These are phyloP conservation scores for Acidomyces sp. DNA, from an alignment of 495 filamentous ascomycete genomes.

Conservation along the genomic window DNA sequence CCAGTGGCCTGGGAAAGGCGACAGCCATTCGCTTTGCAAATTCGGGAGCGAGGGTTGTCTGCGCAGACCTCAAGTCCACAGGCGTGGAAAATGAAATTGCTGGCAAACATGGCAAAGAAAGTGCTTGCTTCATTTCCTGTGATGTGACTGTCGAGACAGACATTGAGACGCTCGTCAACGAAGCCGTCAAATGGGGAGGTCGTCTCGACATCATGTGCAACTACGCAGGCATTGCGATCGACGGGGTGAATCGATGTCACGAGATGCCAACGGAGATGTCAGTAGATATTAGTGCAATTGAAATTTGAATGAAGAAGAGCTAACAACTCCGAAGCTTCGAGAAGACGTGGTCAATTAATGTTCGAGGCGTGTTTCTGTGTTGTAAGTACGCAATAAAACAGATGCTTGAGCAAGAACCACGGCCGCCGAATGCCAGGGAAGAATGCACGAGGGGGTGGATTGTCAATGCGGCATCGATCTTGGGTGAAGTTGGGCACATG, in stretches of 20 bases:
- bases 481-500: constrained; percentile 9
- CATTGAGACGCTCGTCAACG: constrained; percentile 14
- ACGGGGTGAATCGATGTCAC: not conserved
- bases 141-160: constrained; percentile 32
- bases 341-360: constrained; percentile 13
- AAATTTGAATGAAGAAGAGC: not conserved
- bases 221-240: constrained; percentile 15
- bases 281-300: not conserved
- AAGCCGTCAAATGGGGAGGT: constrained; percentile 15
- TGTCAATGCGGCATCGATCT: constrained; percentile 17
- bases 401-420: constrained; percentile 22
- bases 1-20: constrained; percentile 54
- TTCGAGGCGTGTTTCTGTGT: constrained; percentile 19
- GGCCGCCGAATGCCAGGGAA: constrained; percentile 15
- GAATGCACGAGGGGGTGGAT: constrained; percentile 19
- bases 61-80: constrained; percentile 34
- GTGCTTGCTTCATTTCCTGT: constrained; percentile 34
- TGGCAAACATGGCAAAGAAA: constrained; percentile 24
- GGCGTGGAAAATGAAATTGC: constrained; percentile 20
- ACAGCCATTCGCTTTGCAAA: constrained; percentile 23
- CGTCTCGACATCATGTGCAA: constrained; percentile 19
- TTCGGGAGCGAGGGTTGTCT: constrained; percentile 30
- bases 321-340: constrained; percentile 8
- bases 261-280: not conserved
- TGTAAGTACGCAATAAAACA: constrained; percentile 19